Base-by-base conservation (phyloP, 768 basidiomycete genomes). In the Macrolepiota dolichaula region DNA sequence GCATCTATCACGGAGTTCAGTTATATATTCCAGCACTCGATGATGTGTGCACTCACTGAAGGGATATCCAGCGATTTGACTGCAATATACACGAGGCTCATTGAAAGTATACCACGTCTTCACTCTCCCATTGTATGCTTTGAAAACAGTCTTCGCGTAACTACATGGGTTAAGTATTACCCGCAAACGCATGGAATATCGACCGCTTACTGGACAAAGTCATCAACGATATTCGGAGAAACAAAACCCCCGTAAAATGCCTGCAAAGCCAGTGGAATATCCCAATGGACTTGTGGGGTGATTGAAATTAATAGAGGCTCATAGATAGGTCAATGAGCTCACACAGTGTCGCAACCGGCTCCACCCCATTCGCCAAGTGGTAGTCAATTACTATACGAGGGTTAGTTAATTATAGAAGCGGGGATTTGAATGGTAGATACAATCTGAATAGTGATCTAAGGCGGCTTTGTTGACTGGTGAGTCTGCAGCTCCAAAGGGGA, bases 41-140 rank as follows among this genome's bases (percentile, higher is more conserved):
- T n/a, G 27, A 51, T 24, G 5, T 10, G 50, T 12, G 32, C 2
- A 66, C 73, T 55, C 29, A 80, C 79, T 79, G 67, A 80, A 79
- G 0, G 79, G 78, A 68, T 75, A 80, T 11, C 69, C 68, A 1
- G 65, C 72, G 25, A 77, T 59, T 65, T 74, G 71, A 47, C 69
- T 62, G 62, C 79, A 81, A 61, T 72, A 79, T 1, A 79, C 78
- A 15, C 75, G 72, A 6, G 81, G 81, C 62, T 82, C 81, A 60
- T 82, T 82, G 72, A 83, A 82, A 1, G 81, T 83, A 66, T 80
- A 79, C 78, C 77, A 83, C 47, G 79, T 81, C 60, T 81, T 79
- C 11, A 82, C 78, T 56, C 75, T 67, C 11, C 80, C 79, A 59
- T 82, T 80, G 55, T 75, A 82, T 0, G 79, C 77, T 35, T 73